Conservation (phyloP, 192 early-diverging fungal genomes). For the Paraglomus occultum region DNA sequence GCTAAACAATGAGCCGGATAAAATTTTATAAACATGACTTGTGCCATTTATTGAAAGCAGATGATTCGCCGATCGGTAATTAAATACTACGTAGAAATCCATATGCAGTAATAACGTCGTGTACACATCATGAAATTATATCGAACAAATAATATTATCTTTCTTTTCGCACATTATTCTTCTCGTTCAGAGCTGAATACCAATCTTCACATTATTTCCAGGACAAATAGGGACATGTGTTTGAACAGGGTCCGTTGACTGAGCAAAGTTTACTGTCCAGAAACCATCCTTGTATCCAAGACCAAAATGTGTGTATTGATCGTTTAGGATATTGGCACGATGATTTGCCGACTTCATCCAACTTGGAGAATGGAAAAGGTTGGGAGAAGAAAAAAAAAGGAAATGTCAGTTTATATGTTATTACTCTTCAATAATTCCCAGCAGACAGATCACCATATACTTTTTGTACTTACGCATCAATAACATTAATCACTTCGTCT, state of each 20-base stretch:
- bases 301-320: constrained; percentile 46
- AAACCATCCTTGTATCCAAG: constrained; percentile 29
- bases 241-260: neutral
- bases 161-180: no score
- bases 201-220: neutral
- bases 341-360: constrained; percentile 53
- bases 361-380: neutral
- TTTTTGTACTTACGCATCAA: constrained; percentile 15
- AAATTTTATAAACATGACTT: no score
- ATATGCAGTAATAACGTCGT: no score
- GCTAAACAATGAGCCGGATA: no score
- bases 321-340: constrained; percentile 45
- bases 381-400: neutral
- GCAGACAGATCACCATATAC: neutral
- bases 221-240: neutral
- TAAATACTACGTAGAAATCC: no score
- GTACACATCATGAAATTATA: no score
- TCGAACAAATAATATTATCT: no score
- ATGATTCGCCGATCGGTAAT: no score
- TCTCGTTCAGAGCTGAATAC: no score
- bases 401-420: neutral
- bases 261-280: constrained; percentile 25
- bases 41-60: no score
- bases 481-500: neutral
- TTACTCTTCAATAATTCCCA: neutral